Evolutionary conservation across 345 rosid genomes (phyloP).

Genomic region (Cardamine chenopodiifolia): DNA sequence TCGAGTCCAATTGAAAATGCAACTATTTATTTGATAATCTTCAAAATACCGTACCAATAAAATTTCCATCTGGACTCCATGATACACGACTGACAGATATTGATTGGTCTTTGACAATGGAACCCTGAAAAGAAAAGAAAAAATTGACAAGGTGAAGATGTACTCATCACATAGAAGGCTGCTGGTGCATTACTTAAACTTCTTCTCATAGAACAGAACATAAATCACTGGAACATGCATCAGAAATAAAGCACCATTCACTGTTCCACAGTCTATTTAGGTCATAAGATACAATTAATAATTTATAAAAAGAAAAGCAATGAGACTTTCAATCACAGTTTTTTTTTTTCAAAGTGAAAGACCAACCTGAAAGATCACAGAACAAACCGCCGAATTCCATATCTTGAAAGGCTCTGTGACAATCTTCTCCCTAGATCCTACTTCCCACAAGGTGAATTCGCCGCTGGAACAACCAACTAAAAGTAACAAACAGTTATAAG

Average conservation of each 20-base stretch:
- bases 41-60: constrained; percentile 51
- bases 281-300: not conserved
- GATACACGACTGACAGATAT: constrained; percentile 59
- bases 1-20: constrained; percentile 22
- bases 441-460: constrained; percentile 88
- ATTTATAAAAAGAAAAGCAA: not conserved
- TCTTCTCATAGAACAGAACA: constrained; percentile 6
- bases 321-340: not conserved
- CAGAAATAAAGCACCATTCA: not conserved
- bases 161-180: constrained; percentile 5
- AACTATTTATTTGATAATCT: not conserved
- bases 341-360: constrained; percentile 12
- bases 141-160: constrained; percentile 22
- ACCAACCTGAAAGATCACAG: constrained; percentile 68
- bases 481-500: constrained; percentile 23
- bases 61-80: constrained; percentile 68
- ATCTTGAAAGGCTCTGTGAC: constrained; percentile 80
- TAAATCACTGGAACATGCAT: constrained; percentile 11
- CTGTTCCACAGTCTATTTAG: not conserved
- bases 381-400: constrained; percentile 61
- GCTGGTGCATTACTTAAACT: constrained; percentile 7
- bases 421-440: constrained; percentile 63
- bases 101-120: constrained; percentile 46
- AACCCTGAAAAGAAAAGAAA: constrained; percentile 43
- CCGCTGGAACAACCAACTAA: constrained; percentile 84